Conservation (phyloP, 352 stramenopile species). For the Phytophthora sansomeana region DNA sequence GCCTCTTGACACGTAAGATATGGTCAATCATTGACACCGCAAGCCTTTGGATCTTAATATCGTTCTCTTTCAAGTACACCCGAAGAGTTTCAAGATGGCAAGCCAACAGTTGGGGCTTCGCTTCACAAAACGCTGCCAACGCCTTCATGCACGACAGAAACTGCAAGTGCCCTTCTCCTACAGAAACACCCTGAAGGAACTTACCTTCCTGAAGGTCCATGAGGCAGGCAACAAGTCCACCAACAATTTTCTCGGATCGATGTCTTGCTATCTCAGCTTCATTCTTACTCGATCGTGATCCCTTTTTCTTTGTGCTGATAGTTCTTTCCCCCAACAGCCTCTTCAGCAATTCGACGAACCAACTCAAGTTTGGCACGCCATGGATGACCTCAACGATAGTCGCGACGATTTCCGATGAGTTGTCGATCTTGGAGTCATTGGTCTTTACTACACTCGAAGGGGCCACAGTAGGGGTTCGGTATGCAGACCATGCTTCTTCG, state of each 20-base stretch:
- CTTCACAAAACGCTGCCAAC: conserved; percentile 80
- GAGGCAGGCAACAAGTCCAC: conserved; percentile 67
- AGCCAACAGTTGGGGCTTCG: conserved; percentile 60
- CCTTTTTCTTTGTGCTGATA: conserved; percentile 20
- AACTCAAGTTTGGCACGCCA: conserved; percentile 71
- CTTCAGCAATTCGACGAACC: conserved; percentile 78
- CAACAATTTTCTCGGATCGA: conserved; percentile 72
- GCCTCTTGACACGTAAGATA: conserved; percentile 66
- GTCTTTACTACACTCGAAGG: conserved; percentile 73
- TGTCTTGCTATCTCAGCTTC: conserved; percentile 59
- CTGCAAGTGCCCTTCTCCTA: conserved; percentile 60
- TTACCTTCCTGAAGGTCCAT: conserved; percentile 79
- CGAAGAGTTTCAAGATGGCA: conserved; percentile 75
- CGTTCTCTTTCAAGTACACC: conserved; percentile 74
- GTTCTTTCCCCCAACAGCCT: conserved; percentile 54
- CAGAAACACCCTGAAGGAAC: conserved; percentile 60
- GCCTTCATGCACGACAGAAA: conserved; percentile 83
- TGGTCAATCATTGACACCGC: conserved; percentile 70
- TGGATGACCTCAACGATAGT: conserved; percentile 86
- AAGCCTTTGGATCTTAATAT: conserved; percentile 67
- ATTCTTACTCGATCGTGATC: conserved; percentile 43
- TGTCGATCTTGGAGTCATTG: conserved; percentile 69
- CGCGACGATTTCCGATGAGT: conserved; percentile 60
- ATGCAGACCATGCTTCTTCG: conserved; percentile 70
- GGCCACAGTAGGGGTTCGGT: conserved; percentile 59